A percentile compares a stretch with the other conserved stretches of the same genome.
Conservation (phyloP, 352 stramenopile genomes). For the Phytophthora ramorum region DNA sequence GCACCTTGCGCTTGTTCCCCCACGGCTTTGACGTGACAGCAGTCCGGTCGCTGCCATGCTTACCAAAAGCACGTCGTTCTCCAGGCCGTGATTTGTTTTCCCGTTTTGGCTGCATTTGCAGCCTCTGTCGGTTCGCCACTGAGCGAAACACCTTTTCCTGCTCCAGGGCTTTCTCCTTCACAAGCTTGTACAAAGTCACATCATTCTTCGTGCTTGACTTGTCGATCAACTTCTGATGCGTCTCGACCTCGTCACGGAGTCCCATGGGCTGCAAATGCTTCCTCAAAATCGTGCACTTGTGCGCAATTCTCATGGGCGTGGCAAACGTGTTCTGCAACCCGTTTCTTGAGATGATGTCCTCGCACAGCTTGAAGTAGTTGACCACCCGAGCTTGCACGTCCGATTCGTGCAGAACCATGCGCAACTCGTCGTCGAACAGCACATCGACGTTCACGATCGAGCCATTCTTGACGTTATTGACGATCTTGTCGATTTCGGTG, state of each 20-base stretch:
- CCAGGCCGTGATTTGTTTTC: background rate
- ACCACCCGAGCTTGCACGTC: constrained; percentile 30
- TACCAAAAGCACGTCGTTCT: background rate
- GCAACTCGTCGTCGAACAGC: constrained; percentile 19
- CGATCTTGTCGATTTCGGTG: constrained; percentile 11
- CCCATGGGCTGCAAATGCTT: constrained; percentile 10
- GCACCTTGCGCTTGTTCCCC: background rate
- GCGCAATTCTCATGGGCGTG: constrained; percentile 1
- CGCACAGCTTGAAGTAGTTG: constrained; percentile 29
- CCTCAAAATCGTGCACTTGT: constrained; percentile 17
- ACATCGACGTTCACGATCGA: constrained; percentile 8
- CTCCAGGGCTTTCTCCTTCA: constrained; percentile 26
- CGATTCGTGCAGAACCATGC: constrained; percentile 23
- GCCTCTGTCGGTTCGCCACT: constrained; percentile 7
- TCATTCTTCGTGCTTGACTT: background rate
- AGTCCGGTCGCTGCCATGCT: background rate
- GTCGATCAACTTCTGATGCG: constrained; percentile 8
- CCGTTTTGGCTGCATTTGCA: background rate
- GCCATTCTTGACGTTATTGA: constrained; percentile 24
- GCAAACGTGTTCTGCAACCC: constrained; percentile 20
- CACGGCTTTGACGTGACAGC: background rate
- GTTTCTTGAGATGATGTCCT: constrained; percentile 27
- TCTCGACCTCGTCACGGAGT: constrained; percentile 11
- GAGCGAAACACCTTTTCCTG: constrained; percentile 21
- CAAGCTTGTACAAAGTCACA: constrained; percentile 15